A percentile compares a stretch with the other conserved stretches of the same genome.
Evolutionary conservation across 2,329 filamentous ascomycete species (phyloP).

Genomic region (Talaromyces sp.): DNA sequence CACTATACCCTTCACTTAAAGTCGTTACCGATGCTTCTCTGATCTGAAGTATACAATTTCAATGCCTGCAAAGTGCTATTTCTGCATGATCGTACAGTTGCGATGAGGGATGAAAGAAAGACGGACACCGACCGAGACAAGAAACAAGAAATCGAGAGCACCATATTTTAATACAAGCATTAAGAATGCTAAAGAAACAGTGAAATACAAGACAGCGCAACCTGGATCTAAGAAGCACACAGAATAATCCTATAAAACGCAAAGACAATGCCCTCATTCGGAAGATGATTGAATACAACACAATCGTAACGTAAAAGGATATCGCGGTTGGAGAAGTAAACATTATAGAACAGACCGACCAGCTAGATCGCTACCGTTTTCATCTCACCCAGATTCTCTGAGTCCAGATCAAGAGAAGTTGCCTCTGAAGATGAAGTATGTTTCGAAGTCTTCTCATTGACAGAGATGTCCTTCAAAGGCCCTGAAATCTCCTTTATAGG

Average conservation of each 20-base stretch:
- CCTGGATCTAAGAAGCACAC: constrained; percentile 12
- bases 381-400: constrained; percentile 45
- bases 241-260: constrained; percentile 15
- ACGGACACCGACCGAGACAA: constrained; percentile 19
- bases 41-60: background rate
- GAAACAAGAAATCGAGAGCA: constrained; percentile 9
- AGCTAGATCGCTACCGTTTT: constrained; percentile 46
- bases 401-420: constrained; percentile 32
- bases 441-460: constrained; percentile 32
- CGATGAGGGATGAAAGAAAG: constrained; percentile 11
- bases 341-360: background rate
- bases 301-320: constrained; percentile 14
- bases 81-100: constrained; percentile 21
- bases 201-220: constrained; percentile 16
- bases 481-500: background rate
- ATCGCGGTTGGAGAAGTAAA: constrained; percentile 1
- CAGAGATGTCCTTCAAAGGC: constrained; percentile 28
- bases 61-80: constrained; percentile 1
- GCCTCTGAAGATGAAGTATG: constrained; percentile 26
- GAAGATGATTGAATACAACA: constrained; percentile 9
- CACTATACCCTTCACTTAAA: background rate
- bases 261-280: constrained; percentile 13
- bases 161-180: constrained; percentile 17
- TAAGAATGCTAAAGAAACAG: constrained; percentile 14
- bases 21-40: background rate